Conservation (phyloP, 1,284 basidiomycete genomes). For the Albatrellus sp. region DNA sequence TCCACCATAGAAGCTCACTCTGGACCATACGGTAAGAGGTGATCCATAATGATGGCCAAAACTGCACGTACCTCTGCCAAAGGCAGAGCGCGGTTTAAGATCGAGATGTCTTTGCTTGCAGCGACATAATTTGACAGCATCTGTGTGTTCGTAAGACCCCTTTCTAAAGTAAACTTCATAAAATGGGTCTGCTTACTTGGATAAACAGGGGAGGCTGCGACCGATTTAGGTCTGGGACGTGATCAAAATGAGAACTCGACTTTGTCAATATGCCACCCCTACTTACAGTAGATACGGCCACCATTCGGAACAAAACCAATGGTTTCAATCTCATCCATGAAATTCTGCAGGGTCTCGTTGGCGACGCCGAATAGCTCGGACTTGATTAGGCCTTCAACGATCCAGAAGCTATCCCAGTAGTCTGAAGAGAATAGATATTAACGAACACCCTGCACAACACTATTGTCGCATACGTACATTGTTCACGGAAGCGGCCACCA, state of each 20-base stretch:
- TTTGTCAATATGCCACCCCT: not conserved
- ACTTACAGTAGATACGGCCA: slow-evolving; percentile 69
- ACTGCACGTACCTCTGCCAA: slow-evolving; percentile 40
- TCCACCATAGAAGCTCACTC: slow-evolving; percentile 80
- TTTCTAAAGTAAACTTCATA: not conserved
- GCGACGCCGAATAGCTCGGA: slow-evolving; percentile 66
- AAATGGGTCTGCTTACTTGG: slow-evolving; percentile 32
- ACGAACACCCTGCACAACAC: too few species aligned
- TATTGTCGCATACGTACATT: slow-evolving; percentile 31
- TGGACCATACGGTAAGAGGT: slow-evolving; percentile 15
- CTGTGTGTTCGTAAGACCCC: slow-evolving; percentile 17
- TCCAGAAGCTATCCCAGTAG: slow-evolving; percentile 86
- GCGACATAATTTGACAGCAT: slow-evolving; percentile 61
- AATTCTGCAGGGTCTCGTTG: slow-evolving; percentile 75
- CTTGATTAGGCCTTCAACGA: slow-evolving; percentile 71
- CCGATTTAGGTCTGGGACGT: slow-evolving; percentile 53
- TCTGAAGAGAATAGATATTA: slow-evolving; percentile 22
- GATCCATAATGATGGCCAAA: not conserved
- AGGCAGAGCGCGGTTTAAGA: slow-evolving; percentile 54
- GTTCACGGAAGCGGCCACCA: slow-evolving; percentile 64
- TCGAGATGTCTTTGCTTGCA: slow-evolving; percentile 44
- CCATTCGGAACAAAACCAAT: slow-evolving; percentile 91
- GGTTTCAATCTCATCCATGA: slow-evolving; percentile 80
- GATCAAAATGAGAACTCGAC: not conserved
- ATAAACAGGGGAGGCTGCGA: slow-evolving; percentile 86